Evolutionary conservation across 2,329 filamentous ascomycete genomes (phyloP).

Genomic region (Cladosporium oxysporum): DNA sequence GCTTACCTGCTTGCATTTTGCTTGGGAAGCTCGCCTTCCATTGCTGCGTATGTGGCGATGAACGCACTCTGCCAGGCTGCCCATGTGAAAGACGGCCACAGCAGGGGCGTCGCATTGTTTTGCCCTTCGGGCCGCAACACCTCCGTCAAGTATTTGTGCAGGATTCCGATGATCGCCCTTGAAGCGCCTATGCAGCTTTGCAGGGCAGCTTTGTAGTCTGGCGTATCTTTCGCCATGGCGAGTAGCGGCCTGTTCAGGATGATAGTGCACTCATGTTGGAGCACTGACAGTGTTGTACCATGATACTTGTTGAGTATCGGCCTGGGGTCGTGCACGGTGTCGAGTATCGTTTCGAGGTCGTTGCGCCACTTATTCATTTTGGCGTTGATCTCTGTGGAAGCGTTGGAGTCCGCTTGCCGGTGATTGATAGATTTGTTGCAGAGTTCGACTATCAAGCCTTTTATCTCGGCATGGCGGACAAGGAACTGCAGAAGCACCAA

Average conservation of each 20-base stretch:
- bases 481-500: conserved; percentile 34
- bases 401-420: conserved; percentile 42
- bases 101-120: conserved; percentile 30
- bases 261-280: conserved; percentile 55
- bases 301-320: conserved; percentile 39
- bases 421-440: conserved; percentile 55
- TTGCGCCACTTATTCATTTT: conserved; percentile 57
- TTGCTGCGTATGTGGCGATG: conserved; percentile 53
- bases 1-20: conserved; percentile 44
- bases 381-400: conserved; percentile 48
- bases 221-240: conserved; percentile 46
- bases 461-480: conserved; percentile 51
- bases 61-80: conserved; percentile 57
- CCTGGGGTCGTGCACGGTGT: conserved; percentile 6
- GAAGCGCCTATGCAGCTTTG: conserved; percentile 56
- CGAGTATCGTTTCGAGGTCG: conserved; percentile 51
- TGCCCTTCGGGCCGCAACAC: neutral
- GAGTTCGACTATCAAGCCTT: conserved; percentile 55
- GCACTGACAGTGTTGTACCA: conserved; percentile 45
- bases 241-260: conserved; percentile 54
- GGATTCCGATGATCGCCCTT: conserved; percentile 44
- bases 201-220: conserved; percentile 51
- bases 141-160: conserved; percentile 38
- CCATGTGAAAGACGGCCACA: conserved; percentile 57
- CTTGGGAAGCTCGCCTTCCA: conserved; percentile 46